phyloP scores from a whole-genome alignment of 805 yeast species.

The Wickerhamomyces alni region DNA sequence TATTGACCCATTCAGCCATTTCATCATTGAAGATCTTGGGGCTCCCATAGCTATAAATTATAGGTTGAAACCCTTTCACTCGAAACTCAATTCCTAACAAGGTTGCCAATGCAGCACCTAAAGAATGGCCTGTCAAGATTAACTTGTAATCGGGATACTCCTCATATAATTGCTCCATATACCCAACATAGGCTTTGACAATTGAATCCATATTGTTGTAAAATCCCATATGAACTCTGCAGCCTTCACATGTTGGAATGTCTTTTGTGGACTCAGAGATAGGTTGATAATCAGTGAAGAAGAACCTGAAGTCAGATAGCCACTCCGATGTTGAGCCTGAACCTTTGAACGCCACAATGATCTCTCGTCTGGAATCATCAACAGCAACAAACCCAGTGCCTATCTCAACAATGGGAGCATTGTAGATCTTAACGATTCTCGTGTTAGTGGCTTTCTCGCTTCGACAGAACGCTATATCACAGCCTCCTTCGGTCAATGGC shows the following conservation, averaged over 20 bases:
- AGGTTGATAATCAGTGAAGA: constrained; percentile 16
- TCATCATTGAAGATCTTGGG: constrained; percentile 64
- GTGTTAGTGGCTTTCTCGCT: constrained; percentile 5
- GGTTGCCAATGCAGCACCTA: constrained; percentile 68
- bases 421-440: constrained; percentile 11
- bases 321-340: constrained; percentile 61
- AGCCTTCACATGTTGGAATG: constrained; percentile 35
- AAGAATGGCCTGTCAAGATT: constrained; percentile 65
- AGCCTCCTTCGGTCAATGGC: constrained; percentile 10
- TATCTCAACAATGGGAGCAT: constrained; percentile 12
- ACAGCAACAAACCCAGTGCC: constrained; percentile 56
- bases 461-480: constrained; percentile 15
- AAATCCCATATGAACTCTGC: constrained; percentile 65
- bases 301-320: constrained; percentile 51
- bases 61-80: constrained; percentile 46
- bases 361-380: constrained; percentile 37
- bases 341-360: constrained; percentile 61
- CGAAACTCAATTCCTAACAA: constrained; percentile 60
- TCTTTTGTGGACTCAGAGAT: constrained; percentile 3
- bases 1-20: constrained; percentile 55
- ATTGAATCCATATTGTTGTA: constrained; percentile 39
- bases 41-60: constrained; percentile 54
- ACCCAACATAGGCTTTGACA: constrained; percentile 21
- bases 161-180: constrained; percentile 29
- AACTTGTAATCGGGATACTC: constrained; percentile 43